phyloP scores from a whole-genome alignment of 192 early-diverging fungal species.

The Entrophospora sp. region DNA sequence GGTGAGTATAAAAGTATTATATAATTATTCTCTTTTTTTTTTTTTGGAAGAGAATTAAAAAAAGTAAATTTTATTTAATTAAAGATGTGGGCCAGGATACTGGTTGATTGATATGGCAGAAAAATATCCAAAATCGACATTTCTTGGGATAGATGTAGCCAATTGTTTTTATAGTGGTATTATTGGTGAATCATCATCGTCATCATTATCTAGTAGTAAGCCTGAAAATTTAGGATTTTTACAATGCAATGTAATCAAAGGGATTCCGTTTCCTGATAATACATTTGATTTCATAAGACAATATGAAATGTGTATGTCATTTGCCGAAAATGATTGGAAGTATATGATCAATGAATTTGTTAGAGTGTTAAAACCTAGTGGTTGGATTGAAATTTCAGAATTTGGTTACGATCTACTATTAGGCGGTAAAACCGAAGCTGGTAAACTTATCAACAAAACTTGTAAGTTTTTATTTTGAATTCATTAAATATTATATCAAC shows the following conservation, averaged over 20 bases:
- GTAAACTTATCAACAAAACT: no score
- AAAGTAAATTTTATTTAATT: not conserved
- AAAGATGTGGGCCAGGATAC: not conserved
- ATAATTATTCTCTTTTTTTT: no score
- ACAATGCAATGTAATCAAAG: slow-evolving; percentile 28
- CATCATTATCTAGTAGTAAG: not conserved
- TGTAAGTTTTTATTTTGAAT: no score
- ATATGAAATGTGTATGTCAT: not conserved
- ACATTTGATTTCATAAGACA: slow-evolving; percentile 36
- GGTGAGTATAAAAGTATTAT: no score
- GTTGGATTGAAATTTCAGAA: slow-evolving; percentile 37
- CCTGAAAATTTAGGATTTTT: slow-evolving; percentile 19
- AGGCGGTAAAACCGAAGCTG: no score
- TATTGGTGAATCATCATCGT: no score
- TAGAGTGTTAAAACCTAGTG: slow-evolving; percentile 28
- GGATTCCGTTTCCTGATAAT: slow-evolving; percentile 33
- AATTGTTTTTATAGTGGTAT: no score
- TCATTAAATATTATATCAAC: no score
- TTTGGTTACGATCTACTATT: no score
- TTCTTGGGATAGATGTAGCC: not conserved
- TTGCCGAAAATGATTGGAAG: not conserved
- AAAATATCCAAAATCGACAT: slow-evolving; percentile 8
- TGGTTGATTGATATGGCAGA: not conserved
- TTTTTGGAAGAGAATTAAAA: no score
- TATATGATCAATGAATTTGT: slow-evolving; percentile 21